Conservation (phyloP, 352 stramenopile genomes). For the Globisporangium acanthophoron region DNA sequence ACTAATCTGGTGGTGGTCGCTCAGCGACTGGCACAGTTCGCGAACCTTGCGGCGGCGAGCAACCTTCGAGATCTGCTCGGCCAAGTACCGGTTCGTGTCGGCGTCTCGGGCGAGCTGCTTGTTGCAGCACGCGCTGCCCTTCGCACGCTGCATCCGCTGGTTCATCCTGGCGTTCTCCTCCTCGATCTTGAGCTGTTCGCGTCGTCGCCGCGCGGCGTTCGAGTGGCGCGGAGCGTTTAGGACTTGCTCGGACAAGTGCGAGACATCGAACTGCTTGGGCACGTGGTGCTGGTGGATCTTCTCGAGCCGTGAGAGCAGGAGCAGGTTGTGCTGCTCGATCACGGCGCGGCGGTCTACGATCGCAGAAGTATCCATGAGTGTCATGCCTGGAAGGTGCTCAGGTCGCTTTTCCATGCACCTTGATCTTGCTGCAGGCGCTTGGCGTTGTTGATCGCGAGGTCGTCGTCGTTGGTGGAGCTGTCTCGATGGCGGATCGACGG, state of each 20-base stretch:
- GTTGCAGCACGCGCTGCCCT: constrained; percentile 31
- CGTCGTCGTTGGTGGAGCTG: constrained; percentile 21
- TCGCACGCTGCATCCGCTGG: constrained; percentile 28
- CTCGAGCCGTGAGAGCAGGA: constrained; percentile 43
- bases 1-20: not conserved
- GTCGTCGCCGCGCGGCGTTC: constrained; percentile 25
- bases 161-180: constrained; percentile 46
- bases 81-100: constrained; percentile 38
- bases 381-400: not conserved
- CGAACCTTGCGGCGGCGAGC: constrained; percentile 33
- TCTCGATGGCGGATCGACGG: constrained; percentile 28
- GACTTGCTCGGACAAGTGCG: constrained; percentile 38
- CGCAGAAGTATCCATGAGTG: not conserved
- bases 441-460: constrained; percentile 32
- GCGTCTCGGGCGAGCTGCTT: constrained; percentile 47
- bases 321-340: constrained; percentile 46
- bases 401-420: constrained; percentile 19
- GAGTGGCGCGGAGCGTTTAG: constrained; percentile 28
- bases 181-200: constrained; percentile 41
- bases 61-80: constrained; percentile 53
- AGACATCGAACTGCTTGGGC: constrained; percentile 59
- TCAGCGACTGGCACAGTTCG: constrained; percentile 23
- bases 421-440: constrained; percentile 54
- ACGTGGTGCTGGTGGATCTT: constrained; percentile 42
- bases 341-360: constrained; percentile 35